phyloP scores from a whole-genome alignment of 805 yeast species.

The Metschnikowia kunwiensis region DNA sequence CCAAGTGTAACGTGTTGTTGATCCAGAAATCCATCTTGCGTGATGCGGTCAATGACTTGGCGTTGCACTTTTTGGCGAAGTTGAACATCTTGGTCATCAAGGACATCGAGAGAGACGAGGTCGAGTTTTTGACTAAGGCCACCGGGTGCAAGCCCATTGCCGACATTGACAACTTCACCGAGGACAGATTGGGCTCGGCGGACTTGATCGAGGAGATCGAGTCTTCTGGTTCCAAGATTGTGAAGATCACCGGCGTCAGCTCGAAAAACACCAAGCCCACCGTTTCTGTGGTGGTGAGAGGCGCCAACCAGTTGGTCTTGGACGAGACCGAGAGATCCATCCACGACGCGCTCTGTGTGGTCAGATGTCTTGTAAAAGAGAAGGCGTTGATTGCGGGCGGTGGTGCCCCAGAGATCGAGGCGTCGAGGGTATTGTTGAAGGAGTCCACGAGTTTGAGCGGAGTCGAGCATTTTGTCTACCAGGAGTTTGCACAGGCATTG shows the following conservation, averaged over 20 bases:
- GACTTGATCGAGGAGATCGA: conserved; percentile 91
- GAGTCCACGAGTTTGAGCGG: conserved; percentile 76
- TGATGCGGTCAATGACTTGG: conserved; percentile 92
- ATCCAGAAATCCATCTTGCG: conserved; percentile 91
- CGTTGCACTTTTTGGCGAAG: conserved; percentile 91
- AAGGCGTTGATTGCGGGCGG: conserved; percentile 96
- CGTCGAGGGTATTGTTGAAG: conserved; percentile 66
- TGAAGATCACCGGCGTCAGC: conserved; percentile 75
- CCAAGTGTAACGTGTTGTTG: conserved; percentile 89
- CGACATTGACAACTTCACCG: conserved; percentile 88
- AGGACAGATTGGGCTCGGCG: conserved; percentile 88
- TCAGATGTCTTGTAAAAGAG: conserved; percentile 82
- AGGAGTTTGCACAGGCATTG: conserved; percentile 86
- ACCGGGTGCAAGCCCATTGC: conserved; percentile 96
- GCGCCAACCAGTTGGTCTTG: conserved; percentile 84
- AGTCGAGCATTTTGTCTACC: conserved; percentile 86
- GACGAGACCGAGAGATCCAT: conserved; percentile 97
- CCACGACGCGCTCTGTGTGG: conserved; percentile 96
- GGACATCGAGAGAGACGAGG: conserved; percentile 94
- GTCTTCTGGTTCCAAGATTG: conserved; percentile 84
- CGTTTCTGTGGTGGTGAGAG: conserved; percentile 89
- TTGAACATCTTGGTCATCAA: conserved; percentile 90
- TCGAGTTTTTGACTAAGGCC: conserved; percentile 82
- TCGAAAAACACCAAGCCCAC: conserved; percentile 58
- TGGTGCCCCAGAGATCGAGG: conserved; percentile 96